A percentile compares a stretch with the other conserved stretches of the same genome.
Evolutionary conservation across 1,139 yeast species (phyloP).

Genomic region (Blastobotrys petasosporus): DNA sequence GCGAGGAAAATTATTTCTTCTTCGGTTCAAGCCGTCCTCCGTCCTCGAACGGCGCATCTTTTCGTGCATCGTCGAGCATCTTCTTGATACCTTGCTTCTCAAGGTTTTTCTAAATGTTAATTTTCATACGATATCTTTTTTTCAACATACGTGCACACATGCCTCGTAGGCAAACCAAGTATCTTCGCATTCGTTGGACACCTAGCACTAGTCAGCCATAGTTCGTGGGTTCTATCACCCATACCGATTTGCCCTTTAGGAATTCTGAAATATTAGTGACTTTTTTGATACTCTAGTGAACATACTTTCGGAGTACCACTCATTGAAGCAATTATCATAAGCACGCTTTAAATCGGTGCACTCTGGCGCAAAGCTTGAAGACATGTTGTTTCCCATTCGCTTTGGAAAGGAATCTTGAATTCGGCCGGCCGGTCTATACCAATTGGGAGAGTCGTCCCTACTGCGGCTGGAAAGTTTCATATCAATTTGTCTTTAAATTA

Average conservation of each 20-base stretch:
- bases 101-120: constrained; percentile 45
- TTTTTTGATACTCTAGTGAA: constrained; percentile 11
- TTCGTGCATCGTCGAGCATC: constrained; percentile 86
- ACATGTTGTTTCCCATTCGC: constrained; percentile 48
- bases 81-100: constrained; percentile 68
- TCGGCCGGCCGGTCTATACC: too few relatives aligned
- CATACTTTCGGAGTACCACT: constrained; percentile 86
- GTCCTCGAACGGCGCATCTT: constrained; percentile 80
- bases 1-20: constrained; percentile 2
- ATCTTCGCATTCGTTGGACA: constrained; percentile 74
- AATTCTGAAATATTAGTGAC: constrained; percentile 38
- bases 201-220: constrained; percentile 8
- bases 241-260: constrained; percentile 53
- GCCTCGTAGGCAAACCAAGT: constrained; percentile 82
- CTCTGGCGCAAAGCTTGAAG: constrained; percentile 94
- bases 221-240: constrained; percentile 16
- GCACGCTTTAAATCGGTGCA: constrained; percentile 80
- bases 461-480: too few relatives aligned
- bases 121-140: background rate
- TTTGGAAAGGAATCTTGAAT: background rate
- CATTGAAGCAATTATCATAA: constrained; percentile 89
- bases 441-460: too few relatives aligned
- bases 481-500: too few relatives aligned
- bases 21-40: constrained; percentile 43
- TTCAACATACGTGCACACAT: constrained; percentile 58